Conservation (phyloP, 768 basidiomycete species). For the Paxillus ammoniavirescens region DNA sequence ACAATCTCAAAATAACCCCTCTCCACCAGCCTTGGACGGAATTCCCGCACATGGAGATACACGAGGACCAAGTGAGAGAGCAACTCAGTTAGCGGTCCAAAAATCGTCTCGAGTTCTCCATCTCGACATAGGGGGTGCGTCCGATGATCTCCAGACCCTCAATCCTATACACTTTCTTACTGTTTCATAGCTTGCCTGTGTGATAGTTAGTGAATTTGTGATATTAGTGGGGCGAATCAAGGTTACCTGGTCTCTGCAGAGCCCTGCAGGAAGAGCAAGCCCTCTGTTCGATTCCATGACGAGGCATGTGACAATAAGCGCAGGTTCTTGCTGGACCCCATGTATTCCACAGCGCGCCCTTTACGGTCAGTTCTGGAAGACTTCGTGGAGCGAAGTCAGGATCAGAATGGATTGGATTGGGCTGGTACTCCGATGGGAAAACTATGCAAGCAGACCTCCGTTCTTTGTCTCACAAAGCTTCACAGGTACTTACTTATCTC, state of each 20-base stretch:
- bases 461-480: slow-evolving; percentile 8
- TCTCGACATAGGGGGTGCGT: slow-evolving; percentile 37
- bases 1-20: slow-evolving; percentile 42
- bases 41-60: slow-evolving; percentile 57
- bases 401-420: slow-evolving; percentile 21
- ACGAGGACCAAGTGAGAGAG: slow-evolving; percentile 15
- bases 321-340: slow-evolving; percentile 61
- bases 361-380: slow-evolving; percentile 47
- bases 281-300: slow-evolving; percentile 50
- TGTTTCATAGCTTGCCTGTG: slow-evolving; percentile 17
- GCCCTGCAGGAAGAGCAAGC: slow-evolving; percentile 46
- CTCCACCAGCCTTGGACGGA: slow-evolving; percentile 55
- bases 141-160: background rate
- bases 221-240: slow-evolving; percentile 24
- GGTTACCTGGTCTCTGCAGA: slow-evolving; percentile 49
- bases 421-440: slow-evolving; percentile 21
- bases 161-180: background rate
- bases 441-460: slow-evolving; percentile 14
- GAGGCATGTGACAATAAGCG: slow-evolving; percentile 66
- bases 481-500: slow-evolving; percentile 52
- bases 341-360: slow-evolving; percentile 46
- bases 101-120: slow-evolving; percentile 6
- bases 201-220: slow-evolving; percentile 21
- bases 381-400: background rate
- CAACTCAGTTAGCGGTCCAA: background rate